A percentile compares a stretch with the other conserved stretches of the same genome.
Conservation (phyloP, 2,329 filamentous ascomycete species). For the Lojkania enalia region DNA sequence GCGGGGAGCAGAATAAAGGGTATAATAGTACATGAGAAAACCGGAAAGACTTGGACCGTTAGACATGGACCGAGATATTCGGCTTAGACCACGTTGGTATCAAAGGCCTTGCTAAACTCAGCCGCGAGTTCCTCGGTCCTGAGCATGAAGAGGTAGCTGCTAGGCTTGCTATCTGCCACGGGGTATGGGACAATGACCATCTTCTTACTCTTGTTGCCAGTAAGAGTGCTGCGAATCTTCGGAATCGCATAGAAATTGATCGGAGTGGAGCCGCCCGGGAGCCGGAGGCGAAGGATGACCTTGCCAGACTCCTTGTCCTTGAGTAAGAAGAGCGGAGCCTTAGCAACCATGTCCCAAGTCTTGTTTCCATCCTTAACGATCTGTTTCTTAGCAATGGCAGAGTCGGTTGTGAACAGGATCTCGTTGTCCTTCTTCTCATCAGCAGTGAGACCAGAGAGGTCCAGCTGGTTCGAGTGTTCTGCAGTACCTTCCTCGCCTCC, state of each 20-base stretch:
- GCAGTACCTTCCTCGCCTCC: slow-evolving; percentile 31
- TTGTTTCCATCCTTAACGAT: slow-evolving; percentile 21
- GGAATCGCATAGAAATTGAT: slow-evolving; percentile 40
- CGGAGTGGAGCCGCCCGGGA: slow-evolving; percentile 33
- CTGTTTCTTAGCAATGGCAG: slow-evolving; percentile 33
- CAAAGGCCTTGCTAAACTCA: not conserved
- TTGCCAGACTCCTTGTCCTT: slow-evolving; percentile 40
- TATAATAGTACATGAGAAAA: too few species aligned
- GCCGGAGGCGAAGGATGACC: slow-evolving; percentile 38
- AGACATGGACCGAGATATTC: too few species aligned
- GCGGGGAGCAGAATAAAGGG: too few species aligned
- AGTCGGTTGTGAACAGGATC: slow-evolving; percentile 38
- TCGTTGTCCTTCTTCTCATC: slow-evolving; percentile 36
- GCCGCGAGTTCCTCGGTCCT: not conserved
- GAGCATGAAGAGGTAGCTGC: not conserved
- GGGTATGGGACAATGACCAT: slow-evolving; percentile 25
- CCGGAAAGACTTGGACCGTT: too few species aligned
- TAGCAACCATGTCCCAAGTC: slow-evolving; percentile 36
- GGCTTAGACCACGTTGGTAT: too few species aligned
- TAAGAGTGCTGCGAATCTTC: slow-evolving; percentile 25
- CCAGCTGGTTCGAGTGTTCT: slow-evolving; percentile 29
- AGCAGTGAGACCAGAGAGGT: slow-evolving; percentile 37
- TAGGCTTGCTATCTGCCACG: not conserved
- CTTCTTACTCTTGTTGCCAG: slow-evolving; percentile 29
- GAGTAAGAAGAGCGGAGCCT: slow-evolving; percentile 41